Evolutionary conservation across 163 green algal genomes (phyloP).

Genomic region (Coccomyxa subellipsoidea): DNA sequence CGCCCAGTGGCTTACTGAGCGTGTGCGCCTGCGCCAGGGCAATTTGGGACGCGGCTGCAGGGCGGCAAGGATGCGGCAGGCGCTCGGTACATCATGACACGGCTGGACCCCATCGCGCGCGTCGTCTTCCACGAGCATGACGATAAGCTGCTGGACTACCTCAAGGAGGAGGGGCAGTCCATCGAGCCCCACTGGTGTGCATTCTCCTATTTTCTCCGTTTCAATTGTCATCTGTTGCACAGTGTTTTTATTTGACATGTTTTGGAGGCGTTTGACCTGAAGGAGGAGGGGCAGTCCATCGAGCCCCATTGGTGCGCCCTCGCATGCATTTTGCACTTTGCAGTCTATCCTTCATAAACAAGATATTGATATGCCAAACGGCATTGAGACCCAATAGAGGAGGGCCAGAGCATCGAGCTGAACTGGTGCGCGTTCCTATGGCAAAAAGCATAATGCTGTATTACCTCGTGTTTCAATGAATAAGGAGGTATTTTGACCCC

Average conservation of each 20-base stretch:
- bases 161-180: constrained; percentile 94
- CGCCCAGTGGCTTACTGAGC: background rate
- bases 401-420: too few species aligned
- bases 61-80: constrained; percentile 95
- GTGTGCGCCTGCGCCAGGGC: constrained; percentile 39
- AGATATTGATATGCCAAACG: too few species aligned
- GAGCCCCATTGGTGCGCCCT: constrained; percentile 86
- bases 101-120: constrained; percentile 76
- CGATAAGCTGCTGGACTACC: constrained; percentile 90
- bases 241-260: too few species aligned
- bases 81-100: constrained; percentile 97
- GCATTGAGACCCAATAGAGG: too few species aligned
- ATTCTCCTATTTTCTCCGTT: too few species aligned
- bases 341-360: too few species aligned
- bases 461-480: too few species aligned
- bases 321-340: background rate
- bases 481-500: too few species aligned
- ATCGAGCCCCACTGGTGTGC: constrained; percentile 94
- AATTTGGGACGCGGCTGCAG: constrained; percentile 95
- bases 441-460: too few species aligned
- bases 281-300: constrained; percentile 97
- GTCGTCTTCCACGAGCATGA: constrained; percentile 91
- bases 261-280: too few species aligned
- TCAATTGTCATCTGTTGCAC: too few species aligned
- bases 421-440: too few species aligned